Evolutionary conservation across 1,284 basidiomycete genomes (phyloP), one percentile per base, ranked within the genome.

Genomic region (Athelia psychrophila): DNA sequence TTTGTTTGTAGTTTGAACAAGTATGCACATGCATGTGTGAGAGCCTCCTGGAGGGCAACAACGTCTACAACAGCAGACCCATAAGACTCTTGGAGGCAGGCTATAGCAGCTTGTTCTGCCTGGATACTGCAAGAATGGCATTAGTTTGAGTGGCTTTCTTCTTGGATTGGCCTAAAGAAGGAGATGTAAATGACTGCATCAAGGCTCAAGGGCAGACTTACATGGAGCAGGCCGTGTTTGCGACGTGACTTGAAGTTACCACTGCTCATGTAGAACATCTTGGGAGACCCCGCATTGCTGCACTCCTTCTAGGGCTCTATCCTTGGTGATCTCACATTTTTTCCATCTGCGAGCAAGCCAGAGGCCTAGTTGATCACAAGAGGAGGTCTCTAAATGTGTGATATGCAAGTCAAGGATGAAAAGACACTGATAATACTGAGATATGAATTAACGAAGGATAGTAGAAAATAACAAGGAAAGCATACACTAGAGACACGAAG

Each of bases 401-500:
- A 69, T 54, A 44, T 68, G 62, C 10, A 48, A 51, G 47, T 67
- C 56, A 8, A 68, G 45, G 2, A 57, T 55, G 42, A 62, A 64
- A 3, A 64, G 45, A 2, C 53, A 54, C 6, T 54, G 52, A 50
- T 65, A 53, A 46, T 57, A 63, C 56, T 63, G 12, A 48, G 19
- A 33, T 6, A 27, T 8, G 23, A 16, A 36, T 36, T 8, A 53
- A 16, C 38, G 18, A 30, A n/a, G n/a, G n/a, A n/a, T 30, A 13
- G 18, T 50, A 4, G 55, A 54, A 35, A 23, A 32, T 27, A 6
- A 18, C 6, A 6, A 8, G 40, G 10, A 23, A 42, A 10, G 58
- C 57, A 25, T 51, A 65, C 63, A n/a, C 65, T 65, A 40, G 58
- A 65, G 3, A 69, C 65, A 19, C 58, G 56, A 1, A 65, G 44